phyloP scores from a whole-genome alignment of 306 rosid genomes.

The Medicago arabica region DNA sequence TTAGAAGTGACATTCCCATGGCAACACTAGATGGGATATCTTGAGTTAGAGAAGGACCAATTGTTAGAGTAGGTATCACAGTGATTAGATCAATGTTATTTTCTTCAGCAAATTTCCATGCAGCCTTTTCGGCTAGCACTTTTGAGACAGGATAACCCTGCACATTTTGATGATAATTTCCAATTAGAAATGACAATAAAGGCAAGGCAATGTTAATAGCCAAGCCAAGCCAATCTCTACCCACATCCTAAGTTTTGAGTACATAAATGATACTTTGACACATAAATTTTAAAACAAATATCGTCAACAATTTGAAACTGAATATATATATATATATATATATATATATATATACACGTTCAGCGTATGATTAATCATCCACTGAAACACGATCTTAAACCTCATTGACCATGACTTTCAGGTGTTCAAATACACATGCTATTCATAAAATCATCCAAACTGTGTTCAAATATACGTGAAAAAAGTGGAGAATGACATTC shows the following conservation, averaged over 20 bases:
- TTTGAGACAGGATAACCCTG: constrained; percentile 87
- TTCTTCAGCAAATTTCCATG: constrained; percentile 79
- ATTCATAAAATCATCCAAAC: too few relatives aligned
- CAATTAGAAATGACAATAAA: neutral
- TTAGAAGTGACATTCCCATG: constrained; percentile 56
- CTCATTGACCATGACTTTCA: too few relatives aligned
- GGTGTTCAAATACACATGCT: too few relatives aligned
- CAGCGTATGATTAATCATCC: too few relatives aligned
- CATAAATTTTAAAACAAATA: too few relatives aligned
- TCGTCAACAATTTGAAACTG: too few relatives aligned
- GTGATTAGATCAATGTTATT: constrained; percentile 76
- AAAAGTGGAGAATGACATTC: neutral
- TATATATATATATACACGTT: too few relatives aligned
- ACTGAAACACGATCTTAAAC: too few relatives aligned
- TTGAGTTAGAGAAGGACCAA: constrained; percentile 72
- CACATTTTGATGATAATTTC: constrained; percentile 30
- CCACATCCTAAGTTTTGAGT: too few relatives aligned
- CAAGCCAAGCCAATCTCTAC: neutral
- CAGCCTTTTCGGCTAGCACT: constrained; percentile 74
- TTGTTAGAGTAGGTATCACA: constrained; percentile 69
- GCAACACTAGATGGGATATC: constrained; percentile 67
- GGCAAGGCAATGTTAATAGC: neutral
- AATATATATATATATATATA: too few relatives aligned
- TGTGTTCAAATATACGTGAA: neutral
- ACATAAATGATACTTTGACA: too few relatives aligned